Base-by-base conservation (phyloP, 2,329 filamentous ascomycete species). In the Apiospora koreana region DNA sequence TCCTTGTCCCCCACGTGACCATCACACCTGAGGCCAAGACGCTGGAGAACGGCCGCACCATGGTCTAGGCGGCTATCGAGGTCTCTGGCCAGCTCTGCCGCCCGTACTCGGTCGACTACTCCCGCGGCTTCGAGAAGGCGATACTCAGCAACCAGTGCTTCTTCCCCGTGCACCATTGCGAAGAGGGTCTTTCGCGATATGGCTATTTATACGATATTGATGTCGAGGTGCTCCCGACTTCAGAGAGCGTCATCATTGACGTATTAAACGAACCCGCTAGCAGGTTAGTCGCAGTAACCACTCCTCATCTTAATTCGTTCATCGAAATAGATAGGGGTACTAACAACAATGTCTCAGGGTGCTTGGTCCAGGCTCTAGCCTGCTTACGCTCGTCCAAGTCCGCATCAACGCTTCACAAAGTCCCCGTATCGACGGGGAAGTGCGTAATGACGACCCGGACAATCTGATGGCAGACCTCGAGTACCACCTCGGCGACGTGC, bases 401-500 rank as follows among this genome's bases (percentile, higher is more conserved):
- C 77, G 77, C 6, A 77, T 87, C 14, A 74, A 79, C 54, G 69
- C 73, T 10, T 48, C 50, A n/a, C 70, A 69, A 41, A 70, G 28
- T 66, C 69, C 71, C 54, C 62, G 50, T 21, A 41, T n/a, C 31
- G n/a, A 38, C 35, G 31, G 45, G 9, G 10, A 68, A 16, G 65
- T 12, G 2, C 28, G 45, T n/a, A n/a, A 14, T 9, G 23, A n/a
- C 12, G 45, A 42, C 18, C 85, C 88, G 0, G 87, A 90, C 16
- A 83, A 87, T 50, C 79, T 91, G 42, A 88, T 92, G 21, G 83
- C 87, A 31, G 87, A 90, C 70, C 81, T 91, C 14, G 87, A 91
- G 74, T 79, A 81, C 41, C 84, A 89, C 69, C 83, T 91, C 2
- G 87, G 88, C 41, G 81, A 83, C 68, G 80, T 81, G 3, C 77